Evolutionary conservation across 2,329 filamentous ascomycete genomes (phyloP), one percentile per base, ranked within the genome.

Genomic region (Aspergillus vadensis): DNA sequence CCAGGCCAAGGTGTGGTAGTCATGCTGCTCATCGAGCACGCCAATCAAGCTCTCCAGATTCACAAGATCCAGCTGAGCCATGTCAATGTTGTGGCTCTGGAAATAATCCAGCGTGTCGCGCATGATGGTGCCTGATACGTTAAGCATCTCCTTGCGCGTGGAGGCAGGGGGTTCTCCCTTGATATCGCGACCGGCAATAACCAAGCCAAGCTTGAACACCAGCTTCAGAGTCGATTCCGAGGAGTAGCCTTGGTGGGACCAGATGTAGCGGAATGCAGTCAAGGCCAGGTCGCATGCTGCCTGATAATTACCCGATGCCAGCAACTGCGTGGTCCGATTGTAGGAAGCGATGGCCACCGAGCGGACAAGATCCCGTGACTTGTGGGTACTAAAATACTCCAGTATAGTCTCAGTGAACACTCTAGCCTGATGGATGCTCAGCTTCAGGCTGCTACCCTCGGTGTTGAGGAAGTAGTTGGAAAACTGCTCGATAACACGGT

Each of bases 11-110:
- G 72, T 79, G 36, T 73, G 68, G 69, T 81, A 81, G 63, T 82
- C 79, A 53, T 78, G 61, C 57, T 81, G 77, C 56, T 80, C 77
- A 57, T 79, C 80, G 7, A 82, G 71, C 0, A 81, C 63, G 5
- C 70, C 72, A 32, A 80, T 76, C 9, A 82, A 65, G 19, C 73
- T 74, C 67, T 79, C 80, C 14, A 82, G 67, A 51, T 81, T 74
- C 38, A 69, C 66, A 25, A 80, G 69, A 54, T 63, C 66, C 36
- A 82, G 70, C 48, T 77, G 73, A 7, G 77, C 74, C n/a, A 82
- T 70, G 65, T 80, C 79, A 66, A 82, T 75, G 23, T 79, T 74
- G 51, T 76, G 67, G 5, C 69, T 70, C 63, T 74, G 73, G 67
- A 79, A 73, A 41, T 79, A 74, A 1, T 70, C 65, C 0, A 82